These are phyloP conservation scores for Pascua guehoae DNA, from an alignment of 1,284 basidiomycete genomes.

Conservation along the genomic window DNA sequence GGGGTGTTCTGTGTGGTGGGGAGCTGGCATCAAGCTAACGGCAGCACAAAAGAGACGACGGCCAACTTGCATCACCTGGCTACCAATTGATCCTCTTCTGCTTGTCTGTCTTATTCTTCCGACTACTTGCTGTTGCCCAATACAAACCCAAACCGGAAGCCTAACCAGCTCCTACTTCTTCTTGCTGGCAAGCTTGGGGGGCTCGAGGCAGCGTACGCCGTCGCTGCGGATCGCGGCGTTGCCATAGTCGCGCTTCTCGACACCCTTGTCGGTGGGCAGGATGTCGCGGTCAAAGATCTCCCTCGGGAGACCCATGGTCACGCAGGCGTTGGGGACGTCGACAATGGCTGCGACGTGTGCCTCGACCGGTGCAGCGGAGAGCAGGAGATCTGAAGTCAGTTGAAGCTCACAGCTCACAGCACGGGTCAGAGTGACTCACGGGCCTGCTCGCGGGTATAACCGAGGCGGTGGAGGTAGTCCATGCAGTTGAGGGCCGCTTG, in stretches of 20 bases:
- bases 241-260: conserved; percentile 59
- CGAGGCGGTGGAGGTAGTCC: conserved; percentile 57
- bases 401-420: no score
- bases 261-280: conserved; percentile 60
- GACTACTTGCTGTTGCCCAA: no score
- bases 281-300: conserved; percentile 73
- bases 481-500: conserved; percentile 73
- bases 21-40: no score
- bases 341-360: conserved; percentile 67
- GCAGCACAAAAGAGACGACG: no score
- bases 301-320: conserved; percentile 65
- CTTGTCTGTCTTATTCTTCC: no score
- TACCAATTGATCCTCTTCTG: no score
- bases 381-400: conserved; percentile 57
- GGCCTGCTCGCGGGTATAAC: conserved; percentile 59
- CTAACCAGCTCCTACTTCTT: neutral
- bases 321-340: conserved; percentile 72
- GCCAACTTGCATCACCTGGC: no score
- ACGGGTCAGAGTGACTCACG: conserved; percentile 41
- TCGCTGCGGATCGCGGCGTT: conserved; percentile 66
- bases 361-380: conserved; percentile 72
- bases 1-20: no score
- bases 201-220: conserved; percentile 41
- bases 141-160: no score
- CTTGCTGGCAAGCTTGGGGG: neutral